Base-by-base conservation (phyloP, 2,329 filamentous ascomycete species). In the Trichoderma atroviride region DNA sequence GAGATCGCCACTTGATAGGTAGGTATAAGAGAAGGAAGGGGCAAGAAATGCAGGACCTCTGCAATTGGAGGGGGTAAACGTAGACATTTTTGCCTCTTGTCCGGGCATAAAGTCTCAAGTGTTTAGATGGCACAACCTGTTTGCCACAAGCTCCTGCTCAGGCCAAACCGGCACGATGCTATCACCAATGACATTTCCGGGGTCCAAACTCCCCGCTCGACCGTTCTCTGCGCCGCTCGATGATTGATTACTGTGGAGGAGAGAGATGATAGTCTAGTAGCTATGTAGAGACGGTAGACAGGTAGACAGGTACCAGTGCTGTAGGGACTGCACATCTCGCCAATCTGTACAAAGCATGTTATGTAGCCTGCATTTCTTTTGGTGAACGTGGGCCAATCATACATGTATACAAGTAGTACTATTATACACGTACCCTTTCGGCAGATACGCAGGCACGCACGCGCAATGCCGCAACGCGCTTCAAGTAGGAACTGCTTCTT, bases 401-500 rank as follows among this genome's bases (percentile, higher is more conserved):
- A n/a, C n/a, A n/a, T 16, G 2, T 40, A n/a, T n/a, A n/a, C 19
- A 43, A 19, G 40, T 43, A 10, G 7, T 19, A 19, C 1, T 19
- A 40, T 16, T 40, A 43, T 43, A 43, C 37, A 11, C 11, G 33
- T 3, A 35, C 33, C 53, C 37, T 52, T n/a, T 40, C 63, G 63
- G 63, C 63, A 67, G 40, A 67, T 22, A 58, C 55, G 55, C 55
- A 50, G 55, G 22, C 63, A 67, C 55, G 63, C 63, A 40, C 40
- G 55, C 40, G 40, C 33, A 52, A 52, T 67, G 37, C 50, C 55
- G 37, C 40, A 37, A 40, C 58, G 40, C 40, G 22, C 14, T 33
- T 52, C 29, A 29, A 59, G 27, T n/a, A 40, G 53, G 27, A 52
- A 52, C 55, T 47, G 40, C 16, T 59, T 47, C 35, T 43, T 19